Evolutionary conservation across 2,329 filamentous ascomycete genomes (phyloP), one percentile per base, ranked within the genome.

Genomic region (Sordariomycetes sp.): DNA sequence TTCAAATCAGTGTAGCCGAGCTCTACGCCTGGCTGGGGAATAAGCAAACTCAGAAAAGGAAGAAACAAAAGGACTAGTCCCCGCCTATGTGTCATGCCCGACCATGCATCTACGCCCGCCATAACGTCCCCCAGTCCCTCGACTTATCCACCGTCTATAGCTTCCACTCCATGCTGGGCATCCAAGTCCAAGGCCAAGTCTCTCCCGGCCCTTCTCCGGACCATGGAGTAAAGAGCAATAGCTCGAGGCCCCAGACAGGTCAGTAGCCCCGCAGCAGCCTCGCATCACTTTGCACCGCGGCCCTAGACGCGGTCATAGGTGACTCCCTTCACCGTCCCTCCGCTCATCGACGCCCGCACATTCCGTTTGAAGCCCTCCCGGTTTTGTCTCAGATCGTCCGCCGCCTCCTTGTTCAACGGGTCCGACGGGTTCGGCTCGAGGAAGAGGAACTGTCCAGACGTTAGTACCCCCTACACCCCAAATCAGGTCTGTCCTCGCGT

Each of bases 321-420:
- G 63, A 84, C 77, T 2, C 84, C 86, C 70, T 83, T 85, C 48
- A 97, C 84, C 1, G 74, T 73, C 7, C 90, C 90, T 56, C 94
- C 94, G 3, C 76, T 77, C 89, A 99, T 96, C 7, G 90, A 80
- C 24, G 78, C 79, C 65, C 88, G 81, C 45, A 97, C 94, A 67
- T 97, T 96, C 60, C 90, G 79, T 78, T 91, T 94, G 74, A 99
- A 99, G 34, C 78, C 82, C 57, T 97, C 94, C 42, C 90, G 77
- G 70, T 94, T 95, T 53, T 78, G 78, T 65, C 92, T 84, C 64
- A 99, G 76, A 67, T 97, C 94, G 60, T 96, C 90, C 3, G 94
- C 94, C 0, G 94, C 94, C 66, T 97, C 92, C 76, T 99, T 96
- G 73, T 99, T 99, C 60, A 99, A 76, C n/a, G 94, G 94, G 68